Conservation (phyloP, 2,329 filamentous ascomycete genomes). For the Calonectria pauciramosa region DNA sequence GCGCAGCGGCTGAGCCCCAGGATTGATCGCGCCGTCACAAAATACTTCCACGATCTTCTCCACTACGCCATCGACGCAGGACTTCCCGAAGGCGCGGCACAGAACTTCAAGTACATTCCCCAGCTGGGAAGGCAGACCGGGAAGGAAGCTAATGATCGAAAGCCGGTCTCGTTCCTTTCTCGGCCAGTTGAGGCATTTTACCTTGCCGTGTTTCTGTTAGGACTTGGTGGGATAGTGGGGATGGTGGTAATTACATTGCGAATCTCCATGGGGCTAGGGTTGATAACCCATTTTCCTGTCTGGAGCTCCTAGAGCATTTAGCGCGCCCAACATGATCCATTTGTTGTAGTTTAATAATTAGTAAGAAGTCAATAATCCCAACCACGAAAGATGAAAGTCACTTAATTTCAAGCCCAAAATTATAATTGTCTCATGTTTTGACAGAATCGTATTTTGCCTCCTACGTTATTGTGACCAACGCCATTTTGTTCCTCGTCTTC, state of each 20-base stretch:
- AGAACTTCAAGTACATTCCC: neutral
- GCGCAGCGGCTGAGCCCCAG: slow-evolving; percentile 42
- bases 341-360: neutral
- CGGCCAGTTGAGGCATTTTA: neutral
- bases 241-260: neutral
- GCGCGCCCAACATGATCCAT: neutral
- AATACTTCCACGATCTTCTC: slow-evolving; percentile 43
- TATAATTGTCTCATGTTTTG: neutral
- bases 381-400: too few relatives aligned
- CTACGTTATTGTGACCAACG: too few relatives aligned
- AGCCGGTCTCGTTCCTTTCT: neutral
- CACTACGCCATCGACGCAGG: slow-evolving; percentile 35
- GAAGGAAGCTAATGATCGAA: neutral
- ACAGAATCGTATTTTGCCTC: too few relatives aligned
- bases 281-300: neutral
- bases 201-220: neutral
- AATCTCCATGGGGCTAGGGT: neutral
- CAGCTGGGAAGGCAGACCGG: neutral
- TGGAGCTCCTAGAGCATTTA: neutral
- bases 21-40: slow-evolving; percentile 43
- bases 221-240: neutral
- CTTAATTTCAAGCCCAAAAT: neutral
- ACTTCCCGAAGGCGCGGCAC: neutral
- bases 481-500: too few relatives aligned
- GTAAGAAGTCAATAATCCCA: neutral